These are phyloP conservation scores for Lachnellula arida DNA, from an alignment of 2,329 filamentous ascomycete genomes.

Conservation along the genomic window DNA sequence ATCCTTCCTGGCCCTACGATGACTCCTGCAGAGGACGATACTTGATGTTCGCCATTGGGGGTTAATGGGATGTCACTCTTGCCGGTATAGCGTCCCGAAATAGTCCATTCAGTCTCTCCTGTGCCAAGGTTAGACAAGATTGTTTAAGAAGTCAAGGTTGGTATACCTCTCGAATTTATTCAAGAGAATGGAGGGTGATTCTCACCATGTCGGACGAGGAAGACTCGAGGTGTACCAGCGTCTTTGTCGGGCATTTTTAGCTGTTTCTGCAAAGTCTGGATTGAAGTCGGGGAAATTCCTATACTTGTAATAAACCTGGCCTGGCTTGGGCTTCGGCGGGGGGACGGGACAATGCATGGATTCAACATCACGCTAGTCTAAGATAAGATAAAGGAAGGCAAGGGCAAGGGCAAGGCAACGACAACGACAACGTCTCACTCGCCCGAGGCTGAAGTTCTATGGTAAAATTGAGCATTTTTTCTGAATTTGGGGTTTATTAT, in stretches of 20 bases:
- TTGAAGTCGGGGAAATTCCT: too few relatives aligned
- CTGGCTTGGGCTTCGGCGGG: too few relatives aligned
- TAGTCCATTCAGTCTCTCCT: constrained; percentile 46
- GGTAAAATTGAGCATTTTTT: too few relatives aligned
- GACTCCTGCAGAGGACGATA: constrained; percentile 36
- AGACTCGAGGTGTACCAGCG: constrained; percentile 35
- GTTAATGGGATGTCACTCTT: constrained; percentile 39
- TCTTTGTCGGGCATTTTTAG: constrained; percentile 34
- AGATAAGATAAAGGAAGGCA: too few relatives aligned
- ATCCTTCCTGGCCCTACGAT: constrained; percentile 44
- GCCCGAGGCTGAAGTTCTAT: too few relatives aligned
- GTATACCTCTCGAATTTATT: not conserved
- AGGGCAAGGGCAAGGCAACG: too few relatives aligned
- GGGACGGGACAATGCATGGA: too few relatives aligned
- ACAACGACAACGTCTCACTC: too few relatives aligned
- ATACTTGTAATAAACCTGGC: too few relatives aligned
- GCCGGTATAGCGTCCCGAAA: constrained; percentile 42
- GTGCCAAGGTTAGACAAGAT: constrained; percentile 7
- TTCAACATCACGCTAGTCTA: too few relatives aligned
- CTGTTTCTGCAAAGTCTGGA: too few relatives aligned
- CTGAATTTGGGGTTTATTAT: too few relatives aligned
- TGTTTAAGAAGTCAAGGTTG: not conserved
- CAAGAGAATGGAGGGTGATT: not conserved
- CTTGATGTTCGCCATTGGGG: constrained; percentile 38
- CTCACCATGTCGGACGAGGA: constrained; percentile 37